phyloP scores from a whole-genome alignment of 345 rosid genomes.

The Pugionium cornutum region DNA sequence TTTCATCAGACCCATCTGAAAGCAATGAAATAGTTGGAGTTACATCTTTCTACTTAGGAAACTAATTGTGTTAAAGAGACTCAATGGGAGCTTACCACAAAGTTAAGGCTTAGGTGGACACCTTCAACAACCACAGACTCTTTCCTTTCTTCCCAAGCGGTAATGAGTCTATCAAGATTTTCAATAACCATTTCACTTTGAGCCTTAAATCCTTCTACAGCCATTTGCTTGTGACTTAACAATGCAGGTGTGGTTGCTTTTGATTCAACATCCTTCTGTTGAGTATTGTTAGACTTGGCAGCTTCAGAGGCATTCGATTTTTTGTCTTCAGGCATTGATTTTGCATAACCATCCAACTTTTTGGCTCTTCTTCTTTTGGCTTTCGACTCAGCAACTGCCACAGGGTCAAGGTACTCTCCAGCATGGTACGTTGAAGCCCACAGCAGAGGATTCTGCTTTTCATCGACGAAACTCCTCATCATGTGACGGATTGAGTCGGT shows the following conservation, averaged over 20 bases:
- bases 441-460: conserved; percentile 83
- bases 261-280: conserved; percentile 45
- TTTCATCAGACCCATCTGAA: conserved; percentile 99
- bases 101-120: conserved; percentile 97
- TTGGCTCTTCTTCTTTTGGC: conserved; percentile 69
- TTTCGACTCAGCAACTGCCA: conserved; percentile 92
- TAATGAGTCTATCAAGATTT: conserved; percentile 94
- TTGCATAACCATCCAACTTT: conserved; percentile 56
- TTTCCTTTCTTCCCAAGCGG: conserved; percentile 96
- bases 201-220: conserved; percentile 94
- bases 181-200: conserved; percentile 99
- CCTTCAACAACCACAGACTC: conserved; percentile 99
- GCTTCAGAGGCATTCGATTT: conserved; percentile 41
- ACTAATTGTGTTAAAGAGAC: background rate
- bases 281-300: no score
- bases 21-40: background rate
- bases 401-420: conserved; percentile 87
- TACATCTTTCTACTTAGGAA: background rate
- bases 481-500: conserved; percentile 96
- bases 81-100: conserved; percentile 63
- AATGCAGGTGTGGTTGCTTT: conserved; percentile 37
- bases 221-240: conserved; percentile 89
- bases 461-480: conserved; percentile 98
- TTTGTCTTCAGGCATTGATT: conserved; percentile 50
- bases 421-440: conserved; percentile 99